Conservation (phyloP, 2,329 filamentous ascomycete species). For the Rutstroemia sp. region DNA sequence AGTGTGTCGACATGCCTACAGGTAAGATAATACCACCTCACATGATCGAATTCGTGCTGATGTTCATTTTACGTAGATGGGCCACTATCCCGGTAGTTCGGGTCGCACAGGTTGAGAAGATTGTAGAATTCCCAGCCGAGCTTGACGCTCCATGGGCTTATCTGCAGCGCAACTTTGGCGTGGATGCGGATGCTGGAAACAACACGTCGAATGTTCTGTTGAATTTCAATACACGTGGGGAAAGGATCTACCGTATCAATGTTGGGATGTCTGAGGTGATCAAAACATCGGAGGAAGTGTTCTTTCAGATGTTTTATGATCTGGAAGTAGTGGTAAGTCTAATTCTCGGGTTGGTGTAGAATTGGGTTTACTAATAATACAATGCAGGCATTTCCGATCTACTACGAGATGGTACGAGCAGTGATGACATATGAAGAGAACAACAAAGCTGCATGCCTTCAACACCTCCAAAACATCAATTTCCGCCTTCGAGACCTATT, state of each 20-base stretch:
- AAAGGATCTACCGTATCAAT: slow-evolving; percentile 3
- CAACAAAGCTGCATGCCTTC: not conserved
- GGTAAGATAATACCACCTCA: not conserved
- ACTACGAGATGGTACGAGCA: not conserved
- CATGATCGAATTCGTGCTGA: not conserved
- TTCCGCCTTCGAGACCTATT: not conserved
- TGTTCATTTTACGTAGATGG: not conserved
- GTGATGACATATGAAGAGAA: not conserved
- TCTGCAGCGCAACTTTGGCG: slow-evolving; percentile 3
- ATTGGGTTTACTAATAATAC: not conserved
- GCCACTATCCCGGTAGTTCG: slow-evolving; percentile 6
- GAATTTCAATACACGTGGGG: not conserved
- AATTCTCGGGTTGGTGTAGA: no score
- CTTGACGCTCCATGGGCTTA: slow-evolving; percentile 2
- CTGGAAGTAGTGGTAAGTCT: slow-evolving; percentile 3
- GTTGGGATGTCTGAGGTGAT: slow-evolving; percentile 1
- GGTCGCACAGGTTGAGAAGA: slow-evolving; percentile 3
- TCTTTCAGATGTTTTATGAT: slow-evolving; percentile 8
- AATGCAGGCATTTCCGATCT: slow-evolving; percentile 5
- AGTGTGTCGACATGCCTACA: slow-evolving; percentile 5
- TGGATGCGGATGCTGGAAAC: slow-evolving; percentile 1
- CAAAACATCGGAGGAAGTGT: slow-evolving; percentile 3
- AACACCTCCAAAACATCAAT: not conserved
- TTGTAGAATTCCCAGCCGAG: slow-evolving; percentile 1
- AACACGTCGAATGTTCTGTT: slow-evolving; percentile 1